Evolutionary conservation across 164 flowering plant genomes (phyloP).

Genomic region (Kingdonia uniflora): DNA sequence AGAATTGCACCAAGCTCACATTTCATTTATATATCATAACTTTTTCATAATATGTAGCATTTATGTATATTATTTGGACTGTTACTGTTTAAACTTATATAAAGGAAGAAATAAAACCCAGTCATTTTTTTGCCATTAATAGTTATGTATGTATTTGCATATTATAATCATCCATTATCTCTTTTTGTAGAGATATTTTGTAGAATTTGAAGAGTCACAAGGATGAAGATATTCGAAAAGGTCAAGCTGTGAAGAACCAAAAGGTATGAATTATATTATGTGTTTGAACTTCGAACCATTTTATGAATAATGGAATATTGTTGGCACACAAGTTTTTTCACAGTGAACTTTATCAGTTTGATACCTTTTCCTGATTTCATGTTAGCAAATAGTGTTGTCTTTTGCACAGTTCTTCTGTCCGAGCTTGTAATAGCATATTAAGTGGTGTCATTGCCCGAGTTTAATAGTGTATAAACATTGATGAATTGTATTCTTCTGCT

Average conservation of each 20-base stretch:
- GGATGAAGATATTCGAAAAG: slow-evolving; percentile 79
- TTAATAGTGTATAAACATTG: too few species aligned
- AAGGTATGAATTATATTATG: slow-evolving; percentile 32
- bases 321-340: too few species aligned
- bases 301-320: too few species aligned
- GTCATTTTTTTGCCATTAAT: background rate
- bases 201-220: slow-evolving; percentile 57
- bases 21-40: background rate
- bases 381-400: too few species aligned
- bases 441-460: too few species aligned
- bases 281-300: background rate
- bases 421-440: too few species aligned
- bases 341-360: too few species aligned
- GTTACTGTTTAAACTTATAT: background rate
- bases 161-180: background rate
- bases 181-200: slow-evolving; percentile 40
- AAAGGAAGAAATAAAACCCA: background rate
- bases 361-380: too few species aligned
- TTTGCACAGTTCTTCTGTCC: too few species aligned
- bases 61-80: background rate
- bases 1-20: background rate
- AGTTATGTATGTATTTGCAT: background rate
- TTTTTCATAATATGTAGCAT: background rate
- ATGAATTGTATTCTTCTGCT: too few species aligned
- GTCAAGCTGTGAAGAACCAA: slow-evolving; percentile 89